Evolutionary conservation across 306 rosid species (phyloP).

Genomic region (Citrullus mucosospermus): DNA sequence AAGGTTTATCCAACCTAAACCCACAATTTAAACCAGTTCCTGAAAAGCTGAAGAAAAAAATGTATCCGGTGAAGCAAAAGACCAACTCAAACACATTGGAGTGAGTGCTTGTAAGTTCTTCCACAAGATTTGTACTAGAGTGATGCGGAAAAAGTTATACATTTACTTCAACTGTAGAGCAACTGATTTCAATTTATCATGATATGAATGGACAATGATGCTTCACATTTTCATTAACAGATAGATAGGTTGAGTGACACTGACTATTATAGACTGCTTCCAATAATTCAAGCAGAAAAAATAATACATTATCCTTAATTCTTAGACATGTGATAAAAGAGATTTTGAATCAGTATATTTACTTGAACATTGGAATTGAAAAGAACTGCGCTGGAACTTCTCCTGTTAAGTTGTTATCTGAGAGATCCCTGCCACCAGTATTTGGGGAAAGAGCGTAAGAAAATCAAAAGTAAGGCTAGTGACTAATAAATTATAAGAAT

Average conservation of each 20-base stretch:
- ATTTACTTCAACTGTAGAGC: not conserved
- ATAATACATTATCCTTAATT: not conserved
- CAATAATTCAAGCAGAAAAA: not conserved
- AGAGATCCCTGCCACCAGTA: conserved; percentile 60
- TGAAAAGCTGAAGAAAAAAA: conserved; percentile 53
- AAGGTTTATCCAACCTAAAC: conserved; percentile 50
- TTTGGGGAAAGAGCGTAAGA: conserved; percentile 6
- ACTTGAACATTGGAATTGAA: conserved; percentile 55
- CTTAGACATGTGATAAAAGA: not conserved
- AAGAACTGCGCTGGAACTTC: conserved; percentile 58
- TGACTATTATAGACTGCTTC: not conserved
- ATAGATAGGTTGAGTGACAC: not conserved
- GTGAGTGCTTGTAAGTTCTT: not conserved
- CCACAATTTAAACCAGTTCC: conserved; percentile 57
- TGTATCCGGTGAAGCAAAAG: not conserved
- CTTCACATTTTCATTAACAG: not conserved
- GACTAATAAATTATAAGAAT: not conserved
- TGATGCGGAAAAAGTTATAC: not conserved
- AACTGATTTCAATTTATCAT: not conserved
- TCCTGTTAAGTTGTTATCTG: conserved; percentile 61
- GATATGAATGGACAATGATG: not conserved
- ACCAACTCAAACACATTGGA: not conserved
- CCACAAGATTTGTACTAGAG: not conserved
- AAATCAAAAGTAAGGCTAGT: conserved; percentile 7
- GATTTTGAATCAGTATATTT: conserved; percentile 4